Percentiles rank a stretch among this genome's conserved stretches.
Conservation (phyloP, 208 protist species). For the Leishmania turanica region DNA sequence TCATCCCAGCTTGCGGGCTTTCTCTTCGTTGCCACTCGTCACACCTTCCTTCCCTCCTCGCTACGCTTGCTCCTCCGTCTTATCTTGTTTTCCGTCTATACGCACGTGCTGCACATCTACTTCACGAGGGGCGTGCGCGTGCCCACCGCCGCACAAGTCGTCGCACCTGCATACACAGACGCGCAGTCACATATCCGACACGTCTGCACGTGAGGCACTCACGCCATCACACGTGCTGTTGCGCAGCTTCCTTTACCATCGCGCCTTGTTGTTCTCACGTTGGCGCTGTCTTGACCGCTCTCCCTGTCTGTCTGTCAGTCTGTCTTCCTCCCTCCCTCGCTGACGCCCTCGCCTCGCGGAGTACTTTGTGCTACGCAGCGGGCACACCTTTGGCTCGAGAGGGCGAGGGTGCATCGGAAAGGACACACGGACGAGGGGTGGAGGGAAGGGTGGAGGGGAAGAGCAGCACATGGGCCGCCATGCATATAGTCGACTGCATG, state of each 20-base stretch:
- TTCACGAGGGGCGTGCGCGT: not conserved
- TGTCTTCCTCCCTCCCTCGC: not conserved
- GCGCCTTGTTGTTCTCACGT: not conserved
- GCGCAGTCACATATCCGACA: not conserved
- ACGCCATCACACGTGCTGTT: too few relatives aligned
- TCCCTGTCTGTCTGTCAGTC: too few relatives aligned
- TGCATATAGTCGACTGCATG: not conserved
- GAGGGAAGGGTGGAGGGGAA: not conserved
- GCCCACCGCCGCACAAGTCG: not conserved
- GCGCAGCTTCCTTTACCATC: not conserved
- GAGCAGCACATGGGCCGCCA: not conserved
- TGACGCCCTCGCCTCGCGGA: not conserved
- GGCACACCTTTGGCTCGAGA: not conserved
- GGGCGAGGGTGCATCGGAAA: not conserved
- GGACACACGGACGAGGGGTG: not conserved
- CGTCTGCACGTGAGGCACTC: too few relatives aligned
- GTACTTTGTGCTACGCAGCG: not conserved
- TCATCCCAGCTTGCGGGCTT: not conserved
- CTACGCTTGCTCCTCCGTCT: not conserved
- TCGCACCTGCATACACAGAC: not conserved
- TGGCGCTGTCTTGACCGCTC: not conserved
- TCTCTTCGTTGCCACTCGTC: conserved; percentile 11
- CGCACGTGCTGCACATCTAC: not conserved
- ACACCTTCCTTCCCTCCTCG: not conserved
- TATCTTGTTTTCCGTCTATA: not conserved